Evolutionary conservation across 2,329 filamentous ascomycete species (phyloP).

Genomic region (Exophiala sp.): DNA sequence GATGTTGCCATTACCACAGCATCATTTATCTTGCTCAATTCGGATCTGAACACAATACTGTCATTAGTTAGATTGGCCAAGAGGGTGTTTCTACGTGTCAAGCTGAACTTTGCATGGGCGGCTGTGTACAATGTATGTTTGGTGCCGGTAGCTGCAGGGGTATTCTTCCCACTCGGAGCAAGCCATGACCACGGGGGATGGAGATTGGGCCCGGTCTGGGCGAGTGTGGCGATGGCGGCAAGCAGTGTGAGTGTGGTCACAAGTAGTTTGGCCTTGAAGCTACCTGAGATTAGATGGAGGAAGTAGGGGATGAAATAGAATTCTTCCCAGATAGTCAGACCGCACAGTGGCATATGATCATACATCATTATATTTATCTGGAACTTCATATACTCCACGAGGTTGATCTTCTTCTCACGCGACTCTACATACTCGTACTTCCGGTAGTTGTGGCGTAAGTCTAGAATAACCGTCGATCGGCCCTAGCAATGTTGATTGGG

Average conservation of each 20-base stretch:
- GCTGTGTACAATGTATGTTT: constrained; percentile 75
- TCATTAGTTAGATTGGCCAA: constrained; percentile 69
- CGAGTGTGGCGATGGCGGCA: constrained; percentile 84
- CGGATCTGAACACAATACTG: constrained; percentile 65
- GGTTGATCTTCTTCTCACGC: too few species aligned
- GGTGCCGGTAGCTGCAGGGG: constrained; percentile 76
- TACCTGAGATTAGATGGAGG: constrained; percentile 21
- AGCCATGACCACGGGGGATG: constrained; percentile 37
- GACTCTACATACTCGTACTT: too few species aligned
- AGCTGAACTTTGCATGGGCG: constrained; percentile 84
- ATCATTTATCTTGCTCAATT: constrained; percentile 75
- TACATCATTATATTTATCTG: too few species aligned
- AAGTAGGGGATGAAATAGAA: not conserved
- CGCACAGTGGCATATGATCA: too few species aligned
- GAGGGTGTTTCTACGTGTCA: constrained; percentile 72
- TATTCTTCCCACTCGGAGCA: constrained; percentile 60
- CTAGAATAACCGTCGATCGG: too few species aligned
- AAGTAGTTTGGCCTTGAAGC: constrained; percentile 71
- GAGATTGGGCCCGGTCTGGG: constrained; percentile 63
- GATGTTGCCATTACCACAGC: constrained; percentile 80
- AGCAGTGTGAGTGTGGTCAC: constrained; percentile 85
- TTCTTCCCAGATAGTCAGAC: too few species aligned
- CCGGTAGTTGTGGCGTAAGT: too few species aligned
- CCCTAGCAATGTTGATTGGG: too few species aligned
- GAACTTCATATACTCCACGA: too few species aligned